Percentiles rank a stretch among this genome's conserved stretches.
These are phyloP conservation scores for Mimosa bimucronata DNA, from an alignment of 306 rosid species.

Conservation along the genomic window DNA sequence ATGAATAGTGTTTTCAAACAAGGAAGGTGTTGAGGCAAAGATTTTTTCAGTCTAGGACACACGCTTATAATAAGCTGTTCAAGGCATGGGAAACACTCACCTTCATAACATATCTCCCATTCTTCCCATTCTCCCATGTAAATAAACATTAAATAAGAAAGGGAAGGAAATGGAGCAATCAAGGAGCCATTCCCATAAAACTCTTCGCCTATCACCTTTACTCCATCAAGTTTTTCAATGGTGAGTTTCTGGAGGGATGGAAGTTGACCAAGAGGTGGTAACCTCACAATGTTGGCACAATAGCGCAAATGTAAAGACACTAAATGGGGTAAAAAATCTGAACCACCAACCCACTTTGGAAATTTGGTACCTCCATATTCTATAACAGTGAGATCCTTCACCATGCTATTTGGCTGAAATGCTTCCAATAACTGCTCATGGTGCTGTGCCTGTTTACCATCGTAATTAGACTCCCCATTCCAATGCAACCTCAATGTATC, in stretches of 20 bases:
- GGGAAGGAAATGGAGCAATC: background rate
- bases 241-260: background rate
- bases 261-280: constrained; percentile 33
- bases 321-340: background rate
- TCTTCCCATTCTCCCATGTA: background rate
- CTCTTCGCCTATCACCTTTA: background rate
- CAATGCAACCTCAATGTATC: background rate
- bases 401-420: background rate
- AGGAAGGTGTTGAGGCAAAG: background rate
- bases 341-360: constrained; percentile 16
- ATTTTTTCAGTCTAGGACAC: background rate
- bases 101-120: constrained; percentile 16
- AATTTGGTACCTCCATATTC: constrained; percentile 1
- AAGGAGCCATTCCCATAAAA: background rate
- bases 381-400: background rate
- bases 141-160: accelerated
- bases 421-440: background rate
- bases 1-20: background rate
- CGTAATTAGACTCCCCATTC: no score
- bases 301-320: background rate
- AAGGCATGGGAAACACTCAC: constrained; percentile 18
- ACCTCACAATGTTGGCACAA: background rate
- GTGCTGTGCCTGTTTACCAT: background rate
- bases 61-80: accelerated
- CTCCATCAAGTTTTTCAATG: background rate